Base-by-base conservation (phyloP, 176 grass and related monocot species). In the Themeda triandra region DNA sequence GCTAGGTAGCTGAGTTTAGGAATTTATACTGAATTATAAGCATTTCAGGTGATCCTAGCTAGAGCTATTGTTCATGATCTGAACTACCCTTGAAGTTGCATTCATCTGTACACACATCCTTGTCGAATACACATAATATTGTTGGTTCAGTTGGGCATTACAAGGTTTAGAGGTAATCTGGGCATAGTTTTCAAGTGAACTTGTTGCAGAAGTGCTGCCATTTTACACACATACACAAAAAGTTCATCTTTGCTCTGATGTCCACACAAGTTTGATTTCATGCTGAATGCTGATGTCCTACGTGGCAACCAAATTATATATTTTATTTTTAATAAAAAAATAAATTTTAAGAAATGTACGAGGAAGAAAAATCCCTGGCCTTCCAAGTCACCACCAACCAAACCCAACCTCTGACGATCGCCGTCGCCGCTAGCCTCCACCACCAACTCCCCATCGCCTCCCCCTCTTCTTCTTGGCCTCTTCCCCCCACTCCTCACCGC, bases 321-420 rank as follows among this genome's bases (percentile, higher is more conserved):
- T 44, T 44, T 9, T 28, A 9, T 0, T n/a, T n/a, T n/a, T n/a
- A n/a, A n/a, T n/a, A n/a, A 17, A 41, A 5, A 5, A 73, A 29
- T 18, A 71, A 70, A 66, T 6, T 39, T n/a, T 7, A 78, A 27
- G 3, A 63, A 80, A 46, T n/a, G n/a, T 49, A 29, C 18, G 2
- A 31, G 8, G 46, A 65, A 30, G 45, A 60, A 87, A 63, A 78
- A 12, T 1, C n/a, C 73, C n/a, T 66, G 45, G 31, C 80, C 75
- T 60, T 65, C 51, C 86, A 56, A 64, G 54, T 41, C 76, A 39
- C 76, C 77, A 88, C 82, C 85, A 88, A 88, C 58, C 58, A 62
- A 56, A 25, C 76, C 66, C 75, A n/a, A 83, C 29, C 33, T 23
- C 27, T 66, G 80, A 36, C 75, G 86, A 71, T 89, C 82, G 60